Base-by-base conservation (phyloP, 208 protist species). In the Leishmania amazonensis region DNA sequence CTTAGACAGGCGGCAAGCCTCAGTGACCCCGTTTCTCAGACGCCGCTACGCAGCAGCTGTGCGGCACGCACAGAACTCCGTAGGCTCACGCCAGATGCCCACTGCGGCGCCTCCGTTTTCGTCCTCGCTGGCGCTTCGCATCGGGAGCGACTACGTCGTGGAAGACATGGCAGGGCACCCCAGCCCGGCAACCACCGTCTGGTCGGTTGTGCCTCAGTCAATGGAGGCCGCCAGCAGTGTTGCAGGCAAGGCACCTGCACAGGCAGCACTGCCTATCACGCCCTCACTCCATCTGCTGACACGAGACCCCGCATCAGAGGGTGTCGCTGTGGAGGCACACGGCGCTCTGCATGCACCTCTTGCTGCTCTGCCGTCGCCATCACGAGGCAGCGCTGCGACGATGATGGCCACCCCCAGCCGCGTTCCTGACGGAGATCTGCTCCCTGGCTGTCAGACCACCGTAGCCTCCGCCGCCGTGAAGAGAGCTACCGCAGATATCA, bases 191-290 rank as follows among this genome's bases (percentile, higher is more conserved):
- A 31, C 70, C 0, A 15, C 54, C 17, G 67, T 75, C 17, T 83
- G 58, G 73, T 83, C 74, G 2, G 64, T 83, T 24, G 74, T 83
- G 21, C 80, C 80, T 13, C 80, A 54, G 57, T 13, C 28, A 21
- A 62, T 62, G 57, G 57, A 24, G 71, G 42, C 58, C 19, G 71
- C 79, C 47, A 38, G 54, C 77, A 64, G 65, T 24, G 57, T 72
- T 42, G 78, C 68, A 13, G 54, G 54, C 24, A 73, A 57, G 42
- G 28, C 57, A 17, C 58, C 58, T 62, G 67, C 71, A 42, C 71
- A 72, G 71, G 19, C 71, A 38, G 57, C 57, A 62, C 28, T 21
- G 13, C 28, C 28, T 62, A 62, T 62, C 57, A 31, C 57, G 57
- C 31, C 57, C 24, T 31, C 24, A 6, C 57, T 8, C 28, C 8